Conservation (phyloP, 345 rosid genomes). For the Psidium friedrichsthalianum region DNA sequence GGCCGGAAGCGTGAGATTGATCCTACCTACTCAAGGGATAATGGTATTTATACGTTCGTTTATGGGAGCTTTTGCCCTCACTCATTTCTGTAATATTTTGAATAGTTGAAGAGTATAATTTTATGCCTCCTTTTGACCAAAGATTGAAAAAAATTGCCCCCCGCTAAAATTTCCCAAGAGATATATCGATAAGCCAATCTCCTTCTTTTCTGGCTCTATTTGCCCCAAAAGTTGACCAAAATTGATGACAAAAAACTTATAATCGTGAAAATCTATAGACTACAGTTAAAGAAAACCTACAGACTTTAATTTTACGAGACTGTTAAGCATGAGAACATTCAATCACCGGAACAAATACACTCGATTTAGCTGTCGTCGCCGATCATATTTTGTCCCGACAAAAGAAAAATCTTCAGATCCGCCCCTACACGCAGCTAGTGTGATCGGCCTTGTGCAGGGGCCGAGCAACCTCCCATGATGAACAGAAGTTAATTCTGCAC, state of each 20-base stretch:
- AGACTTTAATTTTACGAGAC: background rate
- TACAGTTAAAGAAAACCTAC: background rate
- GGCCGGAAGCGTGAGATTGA: background rate
- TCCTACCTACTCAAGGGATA: background rate
- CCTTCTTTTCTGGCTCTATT: background rate
- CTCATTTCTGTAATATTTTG: background rate
- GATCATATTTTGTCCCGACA: background rate
- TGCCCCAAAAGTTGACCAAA: background rate
- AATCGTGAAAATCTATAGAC: background rate
- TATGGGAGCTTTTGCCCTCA: background rate
- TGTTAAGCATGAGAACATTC: background rate
- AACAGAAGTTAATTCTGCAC: background rate
- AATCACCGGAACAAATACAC: background rate
- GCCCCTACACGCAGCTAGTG: background rate
- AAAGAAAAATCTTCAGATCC: background rate
- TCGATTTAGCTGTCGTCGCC: background rate
- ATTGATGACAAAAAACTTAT: background rate
- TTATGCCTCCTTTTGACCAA: background rate
- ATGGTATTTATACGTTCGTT: background rate
- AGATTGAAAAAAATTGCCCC: background rate
- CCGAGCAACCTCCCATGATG: background rate
- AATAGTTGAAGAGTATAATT: background rate
- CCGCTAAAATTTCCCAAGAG: background rate
- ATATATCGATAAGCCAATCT: background rate
- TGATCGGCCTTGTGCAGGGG: too few relatives aligned